Percentiles rank a stretch among this genome's conserved stretches.
Evolutionary conservation across 176 grass and related monocot genomes (phyloP).

Genomic region (Aechmea fasciata): DNA sequence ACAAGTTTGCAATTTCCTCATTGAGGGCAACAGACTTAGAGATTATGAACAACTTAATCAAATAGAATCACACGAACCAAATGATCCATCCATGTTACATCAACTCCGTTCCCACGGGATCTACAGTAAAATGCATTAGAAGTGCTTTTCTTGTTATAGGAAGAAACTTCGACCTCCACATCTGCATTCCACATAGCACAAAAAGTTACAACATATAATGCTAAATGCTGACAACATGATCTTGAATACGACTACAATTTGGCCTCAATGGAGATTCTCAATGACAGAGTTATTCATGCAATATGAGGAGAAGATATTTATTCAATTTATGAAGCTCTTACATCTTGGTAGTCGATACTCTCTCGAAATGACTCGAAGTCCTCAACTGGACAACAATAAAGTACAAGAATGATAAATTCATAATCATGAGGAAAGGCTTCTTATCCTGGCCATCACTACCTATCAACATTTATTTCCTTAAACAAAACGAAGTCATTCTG

Average conservation of each 20-base stretch:
- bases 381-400: constrained; percentile 38
- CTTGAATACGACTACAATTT: too few species aligned
- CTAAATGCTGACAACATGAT: neutral
- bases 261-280: too few species aligned
- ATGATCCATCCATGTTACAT: constrained; percentile 32
- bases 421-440: neutral
- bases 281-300: neutral
- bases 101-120: constrained; percentile 54
- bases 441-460: neutral
- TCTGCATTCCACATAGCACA: constrained; percentile 38
- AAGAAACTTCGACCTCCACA: constrained; percentile 48
- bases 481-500: neutral
- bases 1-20: too few species aligned
- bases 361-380: constrained; percentile 66
- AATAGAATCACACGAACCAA: neutral
- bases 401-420: constrained; percentile 6
- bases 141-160: constrained; percentile 44
- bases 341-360: constrained; percentile 56
- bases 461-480: neutral
- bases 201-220: constrained; percentile 1
- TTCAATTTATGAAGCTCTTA: constrained; percentile 32
- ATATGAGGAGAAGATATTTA: neutral
- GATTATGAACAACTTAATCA: neutral
- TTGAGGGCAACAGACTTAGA: neutral
- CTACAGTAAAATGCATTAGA: constrained; percentile 46